Base-by-base conservation (phyloP, 352 stramenopile species). In the Phytophthora sp. region DNA sequence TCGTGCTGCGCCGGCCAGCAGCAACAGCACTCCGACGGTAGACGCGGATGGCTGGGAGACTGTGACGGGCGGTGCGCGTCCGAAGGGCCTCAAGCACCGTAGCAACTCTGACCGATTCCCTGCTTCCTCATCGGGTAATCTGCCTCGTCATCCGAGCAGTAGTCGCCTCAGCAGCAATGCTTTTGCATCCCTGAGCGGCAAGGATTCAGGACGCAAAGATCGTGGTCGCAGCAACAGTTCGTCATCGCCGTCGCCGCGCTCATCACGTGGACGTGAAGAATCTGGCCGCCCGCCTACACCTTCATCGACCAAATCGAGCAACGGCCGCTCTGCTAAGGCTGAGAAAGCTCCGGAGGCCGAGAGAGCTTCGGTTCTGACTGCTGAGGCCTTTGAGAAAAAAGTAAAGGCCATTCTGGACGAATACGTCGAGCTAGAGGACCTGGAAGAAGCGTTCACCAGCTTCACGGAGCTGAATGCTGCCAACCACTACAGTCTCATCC, bases 381-480 rank as follows among this genome's bases (percentile, higher is more conserved):
- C 80, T 4, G 82, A 85, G 3, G 79, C 58, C 3, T 88, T 93
- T 36, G 83, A 88, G 55, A 98, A 97, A 72, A 87, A 97, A 69
- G 69, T 85, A 29, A 93, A 92, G 66, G 76, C 89, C 18, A 92
- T 91, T 56, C 64, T 98, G 9, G 73, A 92, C 6, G 84, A 96
- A 63, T 97, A 86, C 60, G 95, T 96, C 58, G 82, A 87, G 56
- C 72, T 86, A 39, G 81, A 95, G 33, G 91, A 98, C 64, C 49
- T 93, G 21, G 86, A 96, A n/a, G 91, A 96, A 35, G 87, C 79
- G 3, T 71, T 72, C 16, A 31, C 68, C 7, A 87, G 74, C 45
- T 66, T 94, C 18, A 46, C 42, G n/a, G 84, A 89, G 68, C 78
- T 91, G 16, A 71, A 87, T n/a, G 79, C 77, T 36, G 42, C 64